Evolutionary conservation across 345 rosid species (phyloP).

Genomic region (Pistacia atlantica): DNA sequence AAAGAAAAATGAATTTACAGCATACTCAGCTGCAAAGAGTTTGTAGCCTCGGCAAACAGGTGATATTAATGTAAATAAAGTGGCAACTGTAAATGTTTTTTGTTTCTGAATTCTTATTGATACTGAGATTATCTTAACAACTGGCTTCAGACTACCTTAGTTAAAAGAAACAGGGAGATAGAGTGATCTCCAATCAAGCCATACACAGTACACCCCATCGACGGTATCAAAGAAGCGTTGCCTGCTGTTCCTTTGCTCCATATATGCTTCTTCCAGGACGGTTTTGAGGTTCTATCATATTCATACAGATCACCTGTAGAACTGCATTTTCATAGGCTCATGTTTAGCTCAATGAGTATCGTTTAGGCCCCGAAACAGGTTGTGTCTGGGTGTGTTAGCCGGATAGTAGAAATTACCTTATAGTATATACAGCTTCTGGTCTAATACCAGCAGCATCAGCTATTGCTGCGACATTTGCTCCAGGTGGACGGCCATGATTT

Average conservation of each 20-base stretch:
- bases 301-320: slow-evolving; percentile 70
- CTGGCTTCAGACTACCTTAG: slow-evolving; percentile 43
- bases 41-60: background rate
- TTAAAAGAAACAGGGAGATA: slow-evolving; percentile 58
- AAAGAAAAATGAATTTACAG: slow-evolving; percentile 3
- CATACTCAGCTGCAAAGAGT: background rate
- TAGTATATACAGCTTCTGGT: slow-evolving; percentile 52
- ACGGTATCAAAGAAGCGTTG: slow-evolving; percentile 42
- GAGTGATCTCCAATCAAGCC: slow-evolving; percentile 53
- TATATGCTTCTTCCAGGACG: slow-evolving; percentile 79
- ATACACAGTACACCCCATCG: slow-evolving; percentile 43
- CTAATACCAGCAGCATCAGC: slow-evolving; percentile 51
- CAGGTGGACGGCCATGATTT: slow-evolving; percentile 65
- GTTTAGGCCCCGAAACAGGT: background rate
- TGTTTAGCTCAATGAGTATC: slow-evolving; percentile 11
- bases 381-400: too few relatives aligned
- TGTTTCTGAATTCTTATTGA: background rate
- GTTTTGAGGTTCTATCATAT: slow-evolving; percentile 56
- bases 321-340: slow-evolving; percentile 38
- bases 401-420: slow-evolving; percentile 42
- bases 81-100: background rate
- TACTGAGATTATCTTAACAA: background rate
- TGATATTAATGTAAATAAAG: too few relatives aligned
- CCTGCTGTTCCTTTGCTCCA: slow-evolving; percentile 39
- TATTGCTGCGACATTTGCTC: slow-evolving; percentile 63